Conservation (phyloP, 1,284 basidiomycete species). For the Tilletia setariae region DNA sequence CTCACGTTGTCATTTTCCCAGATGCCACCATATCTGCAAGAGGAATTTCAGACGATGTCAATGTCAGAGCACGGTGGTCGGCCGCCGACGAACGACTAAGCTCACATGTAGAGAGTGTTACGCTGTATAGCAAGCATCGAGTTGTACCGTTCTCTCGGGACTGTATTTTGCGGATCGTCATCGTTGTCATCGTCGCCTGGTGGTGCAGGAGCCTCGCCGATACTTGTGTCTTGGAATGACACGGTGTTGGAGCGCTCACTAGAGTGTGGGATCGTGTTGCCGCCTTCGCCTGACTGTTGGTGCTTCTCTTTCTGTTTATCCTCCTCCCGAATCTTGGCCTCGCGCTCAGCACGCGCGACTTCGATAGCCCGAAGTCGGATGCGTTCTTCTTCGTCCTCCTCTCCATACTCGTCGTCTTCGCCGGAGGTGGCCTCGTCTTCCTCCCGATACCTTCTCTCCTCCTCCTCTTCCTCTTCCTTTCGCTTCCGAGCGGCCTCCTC, state of each 20-base stretch:
- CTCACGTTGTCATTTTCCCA: constrained; percentile 40
- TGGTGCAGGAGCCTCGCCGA: neutral
- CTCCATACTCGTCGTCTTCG: constrained; percentile 22
- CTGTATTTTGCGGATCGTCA: constrained; percentile 69
- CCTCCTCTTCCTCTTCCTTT: constrained; percentile 23
- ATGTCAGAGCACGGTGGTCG: neutral
- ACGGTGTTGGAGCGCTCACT: neutral
- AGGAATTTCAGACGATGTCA: constrained; percentile 25
- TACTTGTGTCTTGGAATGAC: neutral
- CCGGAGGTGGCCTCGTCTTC: constrained; percentile 31
- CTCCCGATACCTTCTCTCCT: constrained; percentile 19
- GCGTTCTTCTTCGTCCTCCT: constrained; percentile 25
- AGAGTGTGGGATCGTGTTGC: neutral
- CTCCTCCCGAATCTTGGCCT: neutral
- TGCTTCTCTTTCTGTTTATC: neutral
- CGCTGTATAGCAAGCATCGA: constrained; percentile 82
- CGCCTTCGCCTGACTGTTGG: neutral
- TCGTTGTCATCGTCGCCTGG: constrained; percentile 56
- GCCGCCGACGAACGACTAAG: neutral
- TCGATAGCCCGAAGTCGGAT: constrained; percentile 19
- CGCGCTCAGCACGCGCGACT: constrained; percentile 4
- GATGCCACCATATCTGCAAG: constrained; percentile 44
- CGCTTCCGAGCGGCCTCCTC: constrained; percentile 7
- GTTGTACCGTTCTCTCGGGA: constrained; percentile 80
- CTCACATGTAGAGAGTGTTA: constrained; percentile 68